phyloP scores from a whole-genome alignment of 2,329 filamentous ascomycete species.

The Bipolaris zeicola region DNA sequence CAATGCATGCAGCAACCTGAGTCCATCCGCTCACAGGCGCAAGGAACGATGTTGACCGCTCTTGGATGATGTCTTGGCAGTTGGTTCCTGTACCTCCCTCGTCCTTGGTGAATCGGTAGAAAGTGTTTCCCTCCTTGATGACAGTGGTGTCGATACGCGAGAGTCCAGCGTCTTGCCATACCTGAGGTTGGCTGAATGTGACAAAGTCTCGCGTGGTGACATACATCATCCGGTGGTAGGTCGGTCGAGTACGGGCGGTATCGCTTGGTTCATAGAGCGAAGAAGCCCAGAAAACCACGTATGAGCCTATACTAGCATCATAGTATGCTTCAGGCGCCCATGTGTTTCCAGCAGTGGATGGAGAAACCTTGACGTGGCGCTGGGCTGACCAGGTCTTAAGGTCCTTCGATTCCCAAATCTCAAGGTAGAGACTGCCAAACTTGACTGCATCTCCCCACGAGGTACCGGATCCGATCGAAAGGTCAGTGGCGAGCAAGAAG shows the following conservation, averaged over 20 bases:
- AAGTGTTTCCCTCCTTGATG: conserved; percentile 50
- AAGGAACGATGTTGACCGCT: conserved; percentile 53
- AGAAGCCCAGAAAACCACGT: conserved; percentile 56
- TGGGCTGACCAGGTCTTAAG: conserved; percentile 59
- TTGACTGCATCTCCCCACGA: conserved; percentile 58
- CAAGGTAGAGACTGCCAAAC: conserved; percentile 57
- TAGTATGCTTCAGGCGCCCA: conserved; percentile 62
- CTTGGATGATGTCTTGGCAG: conserved; percentile 62
- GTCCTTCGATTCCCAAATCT: conserved; percentile 60
- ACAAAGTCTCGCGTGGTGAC: conserved; percentile 58
- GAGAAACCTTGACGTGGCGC: conserved; percentile 57
- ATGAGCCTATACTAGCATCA: conserved; percentile 51
- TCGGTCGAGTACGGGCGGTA: conserved; percentile 48
- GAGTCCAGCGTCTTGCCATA: conserved; percentile 60
- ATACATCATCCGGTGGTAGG: conserved; percentile 61
- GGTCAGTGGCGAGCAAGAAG: conserved; percentile 59
- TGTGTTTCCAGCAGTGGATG: conserved; percentile 58
- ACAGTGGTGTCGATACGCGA: conserved; percentile 62
- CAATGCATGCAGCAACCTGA: conserved; percentile 56
- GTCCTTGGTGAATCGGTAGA: conserved; percentile 63
- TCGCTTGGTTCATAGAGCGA: conserved; percentile 54
- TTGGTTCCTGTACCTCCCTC: conserved; percentile 57
- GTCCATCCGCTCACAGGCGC: conserved; percentile 54
- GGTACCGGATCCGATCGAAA: conserved; percentile 61
- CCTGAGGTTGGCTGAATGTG: conserved; percentile 54